These are phyloP conservation scores for Fusarium hostae DNA, from an alignment of 2,329 filamentous ascomycete species.

Conservation along the genomic window DNA sequence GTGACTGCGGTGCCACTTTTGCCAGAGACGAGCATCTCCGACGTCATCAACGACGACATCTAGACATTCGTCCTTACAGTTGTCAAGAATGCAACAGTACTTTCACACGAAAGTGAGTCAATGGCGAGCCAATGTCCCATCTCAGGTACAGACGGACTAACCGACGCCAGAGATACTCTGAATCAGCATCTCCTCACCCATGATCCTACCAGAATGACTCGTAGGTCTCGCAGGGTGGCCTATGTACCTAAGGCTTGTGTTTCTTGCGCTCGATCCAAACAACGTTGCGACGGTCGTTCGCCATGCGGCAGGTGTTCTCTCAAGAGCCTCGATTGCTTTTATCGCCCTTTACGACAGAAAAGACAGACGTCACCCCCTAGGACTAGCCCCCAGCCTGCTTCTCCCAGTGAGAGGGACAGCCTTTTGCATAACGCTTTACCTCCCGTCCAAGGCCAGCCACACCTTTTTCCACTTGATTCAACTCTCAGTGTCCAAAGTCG, in stretches of 20 bases:
- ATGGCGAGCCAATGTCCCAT: rapidly evolving
- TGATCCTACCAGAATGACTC: neutral
- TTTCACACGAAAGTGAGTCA: neutral
- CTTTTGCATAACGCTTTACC: too few species aligned
- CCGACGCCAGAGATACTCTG: neutral
- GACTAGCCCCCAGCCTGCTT: neutral
- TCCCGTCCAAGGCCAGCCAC: neutral
- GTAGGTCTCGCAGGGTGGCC: neutral
- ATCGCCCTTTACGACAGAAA: neutral
- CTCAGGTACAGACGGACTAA: too few species aligned
- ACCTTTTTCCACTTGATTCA: neutral
- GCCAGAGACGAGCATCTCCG: neutral
- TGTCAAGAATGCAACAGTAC: neutral
- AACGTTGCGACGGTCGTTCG: neutral
- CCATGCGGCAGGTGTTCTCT: neutral
- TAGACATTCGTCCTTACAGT: neutral
- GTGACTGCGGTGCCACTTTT: neutral
- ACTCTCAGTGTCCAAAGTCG: rapidly evolving
- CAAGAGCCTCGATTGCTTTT: neutral
- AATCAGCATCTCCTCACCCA: neutral
- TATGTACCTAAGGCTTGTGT: neutral
- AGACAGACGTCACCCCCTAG: neutral
- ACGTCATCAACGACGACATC: neutral
- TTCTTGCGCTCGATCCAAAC: neutral
- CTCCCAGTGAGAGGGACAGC: neutral